Evolutionary conservation across 2,329 filamentous ascomycete species (phyloP).

Genomic region (Trichophyton simii): DNA sequence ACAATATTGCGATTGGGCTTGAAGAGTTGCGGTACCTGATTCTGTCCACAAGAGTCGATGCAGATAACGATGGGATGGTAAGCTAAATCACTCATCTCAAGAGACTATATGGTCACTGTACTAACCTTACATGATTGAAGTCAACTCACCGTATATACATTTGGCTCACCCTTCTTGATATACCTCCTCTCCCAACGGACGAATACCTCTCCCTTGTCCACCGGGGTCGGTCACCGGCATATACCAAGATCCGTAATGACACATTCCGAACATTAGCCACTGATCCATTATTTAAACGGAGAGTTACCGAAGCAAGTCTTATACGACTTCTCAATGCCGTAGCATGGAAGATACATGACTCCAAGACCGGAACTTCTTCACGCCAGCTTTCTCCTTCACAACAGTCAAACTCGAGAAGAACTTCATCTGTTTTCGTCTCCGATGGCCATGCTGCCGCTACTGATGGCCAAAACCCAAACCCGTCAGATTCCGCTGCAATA

Average conservation of each 20-base stretch:
- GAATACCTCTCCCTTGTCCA: slow-evolving; percentile 82
- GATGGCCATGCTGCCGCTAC: slow-evolving; percentile 45
- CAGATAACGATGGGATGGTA: slow-evolving; percentile 44
- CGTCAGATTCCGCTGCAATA: slow-evolving; percentile 47
- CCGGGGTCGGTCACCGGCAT: slow-evolving; percentile 83
- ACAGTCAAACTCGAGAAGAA: background rate
- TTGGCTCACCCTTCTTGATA: slow-evolving; percentile 87
- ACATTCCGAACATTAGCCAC: slow-evolving; percentile 94
- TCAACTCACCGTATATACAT: slow-evolving; percentile 61
- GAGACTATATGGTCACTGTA: background rate
- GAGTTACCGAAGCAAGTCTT: slow-evolving; percentile 87
- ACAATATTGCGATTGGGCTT: slow-evolving; percentile 41
- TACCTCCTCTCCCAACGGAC: slow-evolving; percentile 72
- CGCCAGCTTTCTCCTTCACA: slow-evolving; percentile 39
- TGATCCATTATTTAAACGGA: slow-evolving; percentile 88
- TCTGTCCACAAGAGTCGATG: slow-evolving; percentile 38
- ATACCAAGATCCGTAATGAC: slow-evolving; percentile 96
- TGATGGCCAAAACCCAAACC: slow-evolving; percentile 43
- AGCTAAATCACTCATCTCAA: slow-evolving; percentile 5
- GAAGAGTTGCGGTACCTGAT: slow-evolving; percentile 38
- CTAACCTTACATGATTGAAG: slow-evolving; percentile 9
- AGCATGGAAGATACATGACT: slow-evolving; percentile 84
- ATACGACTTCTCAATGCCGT: slow-evolving; percentile 91
- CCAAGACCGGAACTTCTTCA: slow-evolving; percentile 30
- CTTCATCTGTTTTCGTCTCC: slow-evolving; percentile 3